Conservation (phyloP, 768 basidiomycete genomes). For the Daedaleopsis nitida region DNA sequence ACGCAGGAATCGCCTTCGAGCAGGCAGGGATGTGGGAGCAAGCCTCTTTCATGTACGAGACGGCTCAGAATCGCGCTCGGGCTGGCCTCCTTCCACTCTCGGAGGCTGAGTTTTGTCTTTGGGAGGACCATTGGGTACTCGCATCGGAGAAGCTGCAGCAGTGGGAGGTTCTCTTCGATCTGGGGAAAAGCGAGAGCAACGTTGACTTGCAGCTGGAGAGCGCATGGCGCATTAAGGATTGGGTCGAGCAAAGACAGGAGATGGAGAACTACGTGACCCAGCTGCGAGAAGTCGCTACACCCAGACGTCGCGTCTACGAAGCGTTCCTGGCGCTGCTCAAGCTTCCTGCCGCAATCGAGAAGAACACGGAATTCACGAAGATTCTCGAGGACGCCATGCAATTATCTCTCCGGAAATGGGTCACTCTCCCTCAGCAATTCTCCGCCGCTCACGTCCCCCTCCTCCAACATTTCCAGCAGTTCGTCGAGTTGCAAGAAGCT, state of each 20-base stretch:
- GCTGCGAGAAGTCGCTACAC: constrained; percentile 86
- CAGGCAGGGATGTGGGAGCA: constrained; percentile 98
- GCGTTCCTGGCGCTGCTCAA: constrained; percentile 90
- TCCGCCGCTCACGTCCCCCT: constrained; percentile 93
- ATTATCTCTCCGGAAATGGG: constrained; percentile 94
- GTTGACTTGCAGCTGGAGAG: constrained; percentile 92
- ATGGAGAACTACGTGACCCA: constrained; percentile 71
- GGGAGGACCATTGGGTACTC: constrained; percentile 99
- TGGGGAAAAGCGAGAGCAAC: constrained; percentile 87
- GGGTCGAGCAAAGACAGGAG: constrained; percentile 47
- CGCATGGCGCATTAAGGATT: constrained; percentile 93
- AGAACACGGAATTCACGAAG: constrained; percentile 85
- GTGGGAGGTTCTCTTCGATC: constrained; percentile 93
- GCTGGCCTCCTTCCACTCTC: constrained; percentile 84
- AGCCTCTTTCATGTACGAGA: constrained; percentile 85
- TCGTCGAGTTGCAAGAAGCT: constrained; percentile 96
- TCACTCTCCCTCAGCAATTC: constrained; percentile 80
- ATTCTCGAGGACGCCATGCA: constrained; percentile 97
- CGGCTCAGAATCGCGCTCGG: constrained; percentile 84
- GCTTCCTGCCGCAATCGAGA: constrained; percentile 76
- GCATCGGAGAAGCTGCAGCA: constrained; percentile 95
- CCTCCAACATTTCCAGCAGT: constrained; percentile 97
- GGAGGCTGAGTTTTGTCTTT: constrained; percentile 94
- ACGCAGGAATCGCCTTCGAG: constrained; percentile 84
- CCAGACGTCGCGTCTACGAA: constrained; percentile 96